Evolutionary conservation across 148 eudicot species (phyloP).

Genomic region (Suaeda aralocaspica): DNA sequence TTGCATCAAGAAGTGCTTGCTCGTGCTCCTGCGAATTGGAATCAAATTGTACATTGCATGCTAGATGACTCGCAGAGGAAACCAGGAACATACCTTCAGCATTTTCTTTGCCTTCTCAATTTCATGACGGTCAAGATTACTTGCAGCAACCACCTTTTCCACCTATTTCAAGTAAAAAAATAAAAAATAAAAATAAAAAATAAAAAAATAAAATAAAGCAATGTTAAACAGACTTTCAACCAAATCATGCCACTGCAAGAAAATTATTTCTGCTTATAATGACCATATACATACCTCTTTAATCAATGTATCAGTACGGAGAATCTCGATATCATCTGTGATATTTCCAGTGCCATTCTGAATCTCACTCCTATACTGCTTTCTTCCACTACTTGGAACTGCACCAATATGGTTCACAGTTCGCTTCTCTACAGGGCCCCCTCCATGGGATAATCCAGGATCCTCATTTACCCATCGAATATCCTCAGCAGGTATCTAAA

Average conservation of each 20-base stretch:
- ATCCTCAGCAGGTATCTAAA: slow-evolving; percentile 69
- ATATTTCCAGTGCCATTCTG: slow-evolving; percentile 45
- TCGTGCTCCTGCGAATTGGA: slow-evolving; percentile 67
- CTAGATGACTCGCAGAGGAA: background rate
- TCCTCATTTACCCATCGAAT: slow-evolving; percentile 83
- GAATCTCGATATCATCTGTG: slow-evolving; percentile 76
- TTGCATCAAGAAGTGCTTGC: slow-evolving; percentile 67
- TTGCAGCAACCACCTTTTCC: slow-evolving; percentile 67
- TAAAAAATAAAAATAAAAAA: too few relatives aligned
- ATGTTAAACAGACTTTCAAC: background rate
- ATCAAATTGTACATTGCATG: background rate
- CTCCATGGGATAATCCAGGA: slow-evolving; percentile 58
- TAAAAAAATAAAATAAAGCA: too few relatives aligned
- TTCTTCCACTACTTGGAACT: slow-evolving; percentile 37
- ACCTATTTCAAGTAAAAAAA: slow-evolving; percentile 41
- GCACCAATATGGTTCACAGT: slow-evolving; percentile 29
- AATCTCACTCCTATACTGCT: slow-evolving; percentile 41
- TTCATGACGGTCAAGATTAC: slow-evolving; percentile 69
- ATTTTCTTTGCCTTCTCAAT: slow-evolving; percentile 80
- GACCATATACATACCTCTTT: slow-evolving; percentile 50
- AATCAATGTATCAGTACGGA: slow-evolving; percentile 74
- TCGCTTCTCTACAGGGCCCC: slow-evolving; percentile 29
- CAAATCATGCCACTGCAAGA: background rate
- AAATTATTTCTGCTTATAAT: background rate
- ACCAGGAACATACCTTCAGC: slow-evolving; percentile 51